phyloP scores from a whole-genome alignment of 2,329 filamentous ascomycete genomes.

The Penicillium glabrum region DNA sequence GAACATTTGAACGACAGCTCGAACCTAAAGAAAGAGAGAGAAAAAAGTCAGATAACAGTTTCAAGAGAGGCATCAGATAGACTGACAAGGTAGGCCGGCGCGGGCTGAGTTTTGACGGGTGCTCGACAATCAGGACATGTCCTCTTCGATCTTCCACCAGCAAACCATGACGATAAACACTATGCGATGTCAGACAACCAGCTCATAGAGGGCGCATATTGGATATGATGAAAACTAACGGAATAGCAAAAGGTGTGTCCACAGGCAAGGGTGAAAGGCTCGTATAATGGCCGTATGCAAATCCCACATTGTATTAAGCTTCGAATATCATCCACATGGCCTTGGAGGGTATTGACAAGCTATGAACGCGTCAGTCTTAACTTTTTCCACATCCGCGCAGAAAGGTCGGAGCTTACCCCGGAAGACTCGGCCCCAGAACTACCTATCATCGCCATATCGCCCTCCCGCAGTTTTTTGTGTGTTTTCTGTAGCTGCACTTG shows the following conservation, averaged over 20 bases:
- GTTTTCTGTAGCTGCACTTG: conserved; percentile 1
- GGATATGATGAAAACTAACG: conserved; percentile 38
- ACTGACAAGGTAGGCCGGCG: conserved; percentile 63
- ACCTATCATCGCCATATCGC: conserved; percentile 14
- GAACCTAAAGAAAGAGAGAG: conserved; percentile 47
- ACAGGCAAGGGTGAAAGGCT: conserved; percentile 67
- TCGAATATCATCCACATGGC: conserved; percentile 62
- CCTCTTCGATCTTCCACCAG: conserved; percentile 56
- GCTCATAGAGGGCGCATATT: background rate
- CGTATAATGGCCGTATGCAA: conserved; percentile 67
- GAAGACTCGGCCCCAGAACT: conserved; percentile 24
- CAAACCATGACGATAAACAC: conserved; percentile 60
- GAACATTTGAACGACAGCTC: conserved; percentile 65
- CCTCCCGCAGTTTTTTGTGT: background rate
- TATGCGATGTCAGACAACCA: conserved; percentile 34
- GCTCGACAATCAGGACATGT: conserved; percentile 69
- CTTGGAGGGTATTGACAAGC: conserved; percentile 46
- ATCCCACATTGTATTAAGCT: conserved; percentile 65
- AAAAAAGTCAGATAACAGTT: conserved; percentile 11
- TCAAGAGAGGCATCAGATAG: background rate
- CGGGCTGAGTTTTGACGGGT: conserved; percentile 58
- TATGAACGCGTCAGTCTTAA: conserved; percentile 20
- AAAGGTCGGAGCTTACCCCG: conserved; percentile 26
- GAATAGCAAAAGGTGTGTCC: conserved; percentile 73
- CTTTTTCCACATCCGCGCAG: background rate